A percentile compares a stretch with the other conserved stretches of the same genome.
These are phyloP conservation scores for Auriscalpium microsporum DNA, from an alignment of 768 basidiomycete genomes.

Conservation along the genomic window DNA sequence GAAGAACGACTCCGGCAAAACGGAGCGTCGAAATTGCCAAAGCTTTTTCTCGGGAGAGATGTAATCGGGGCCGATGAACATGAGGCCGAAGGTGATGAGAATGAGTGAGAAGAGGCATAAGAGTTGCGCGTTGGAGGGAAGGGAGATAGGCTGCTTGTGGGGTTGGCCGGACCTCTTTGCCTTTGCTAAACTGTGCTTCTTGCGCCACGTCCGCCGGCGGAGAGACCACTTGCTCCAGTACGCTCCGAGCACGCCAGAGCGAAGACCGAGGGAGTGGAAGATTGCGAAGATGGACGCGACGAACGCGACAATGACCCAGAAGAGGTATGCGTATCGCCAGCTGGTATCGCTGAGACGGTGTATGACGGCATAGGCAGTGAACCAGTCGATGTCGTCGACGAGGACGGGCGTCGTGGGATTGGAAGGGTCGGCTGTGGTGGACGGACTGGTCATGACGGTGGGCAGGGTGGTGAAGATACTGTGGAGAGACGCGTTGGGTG, in stretches of 20 bases:
- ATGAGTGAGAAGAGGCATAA: constrained; percentile 39
- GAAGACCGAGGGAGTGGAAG: constrained; percentile 34
- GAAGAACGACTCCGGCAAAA: constrained; percentile 26
- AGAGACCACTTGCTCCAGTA: constrained; percentile 52
- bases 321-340: constrained; percentile 47
- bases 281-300: constrained; percentile 33
- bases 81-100: constrained; percentile 34
- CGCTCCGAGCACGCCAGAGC: constrained; percentile 39
- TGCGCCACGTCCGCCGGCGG: constrained; percentile 50
- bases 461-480: neutral
- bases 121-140: constrained; percentile 61
- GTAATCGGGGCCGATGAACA: constrained; percentile 62
- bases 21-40: constrained; percentile 30
- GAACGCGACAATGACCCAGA: constrained; percentile 47
- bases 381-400: constrained; percentile 39
- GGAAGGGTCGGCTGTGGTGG: constrained; percentile 7
- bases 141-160: constrained; percentile 33
- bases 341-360: constrained; percentile 45
- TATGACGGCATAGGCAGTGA: constrained; percentile 47
- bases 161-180: constrained; percentile 26
- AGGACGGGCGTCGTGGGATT: constrained; percentile 38
- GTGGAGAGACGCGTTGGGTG: too few species aligned
- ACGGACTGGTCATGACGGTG: neutral
- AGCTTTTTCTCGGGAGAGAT: constrained; percentile 41
- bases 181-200: constrained; percentile 32